Evolutionary conservation across 176 grass and related monocot species (phyloP), one percentile per base, ranked within the genome.

Genomic region (Triticum timopheevii): DNA sequence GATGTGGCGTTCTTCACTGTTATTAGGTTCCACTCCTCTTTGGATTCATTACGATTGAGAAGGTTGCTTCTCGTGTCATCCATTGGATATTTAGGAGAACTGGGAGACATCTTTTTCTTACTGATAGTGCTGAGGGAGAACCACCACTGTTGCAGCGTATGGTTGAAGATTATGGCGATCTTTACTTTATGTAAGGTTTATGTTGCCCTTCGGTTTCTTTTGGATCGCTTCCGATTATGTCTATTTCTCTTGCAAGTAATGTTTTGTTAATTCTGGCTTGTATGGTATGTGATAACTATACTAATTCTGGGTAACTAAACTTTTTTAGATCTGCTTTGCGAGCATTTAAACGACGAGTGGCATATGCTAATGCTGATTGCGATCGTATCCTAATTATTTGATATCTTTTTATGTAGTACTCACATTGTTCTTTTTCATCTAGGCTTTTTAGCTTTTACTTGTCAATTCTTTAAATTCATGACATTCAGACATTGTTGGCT

Each of bases 101-200:
- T 40, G 97, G 94, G n/a, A 92, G 68, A 44, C 97, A 98, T 94
- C 97, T 98, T 79, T 98, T 96, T 83, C 86, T 98, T 80, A 96
- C 92, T 22, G 97, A 98, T 9, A 27, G 78, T 78, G 93, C 94
- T 56, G 92, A 94, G 77, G 90, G 92, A 79, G 90, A 94, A 45
- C 82, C 85, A 64, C 90, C 97, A 56, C 61, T 98, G 25, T 92
- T 98, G 84, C 90, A 89, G 54, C 84, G 87, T 13, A 98, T 98
- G 97, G 90, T 92, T 75, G 92, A 90, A 80, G 92, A 98, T 90
- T 89, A 84, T 58, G 56, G 64, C 0, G 77, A 93, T 82, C 90
- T 96, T 79, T 87, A 69, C 34, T 98, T 98, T 79, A 94, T 98
- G 97, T 98, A 93, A 68, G 83, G 72, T 86, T 83, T 93, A 87